Percentiles rank a stretch among this genome's conserved stretches.
Conservation (phyloP, 495 filamentous ascomycete species). For the Tuber magnatum region DNA sequence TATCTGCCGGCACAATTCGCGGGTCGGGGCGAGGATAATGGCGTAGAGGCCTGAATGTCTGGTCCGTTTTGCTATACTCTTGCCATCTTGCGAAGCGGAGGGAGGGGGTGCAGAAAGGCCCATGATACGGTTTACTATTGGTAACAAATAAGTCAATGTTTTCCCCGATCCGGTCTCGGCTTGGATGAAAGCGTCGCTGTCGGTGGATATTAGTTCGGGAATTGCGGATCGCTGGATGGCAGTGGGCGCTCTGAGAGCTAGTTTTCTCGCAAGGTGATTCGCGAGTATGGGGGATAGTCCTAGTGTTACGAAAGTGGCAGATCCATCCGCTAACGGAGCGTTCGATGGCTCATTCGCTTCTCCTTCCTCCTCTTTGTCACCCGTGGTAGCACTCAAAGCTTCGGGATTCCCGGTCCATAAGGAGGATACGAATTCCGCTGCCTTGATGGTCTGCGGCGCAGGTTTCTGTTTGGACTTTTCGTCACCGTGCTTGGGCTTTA, state of each 20-base stretch:
- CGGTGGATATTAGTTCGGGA: slow-evolving; percentile 65
- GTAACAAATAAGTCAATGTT: slow-evolving; percentile 85
- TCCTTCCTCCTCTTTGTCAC: slow-evolving; percentile 44
- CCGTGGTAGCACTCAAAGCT: slow-evolving; percentile 41
- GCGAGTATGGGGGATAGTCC: slow-evolving; percentile 72
- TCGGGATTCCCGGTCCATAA: slow-evolving; percentile 82
- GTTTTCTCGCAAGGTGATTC: slow-evolving; percentile 72
- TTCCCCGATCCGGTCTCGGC: slow-evolving; percentile 97
- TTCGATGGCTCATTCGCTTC: slow-evolving; percentile 73
- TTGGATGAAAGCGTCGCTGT: slow-evolving; percentile 90
- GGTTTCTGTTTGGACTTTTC: slow-evolving; percentile 10
- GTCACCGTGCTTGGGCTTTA: slow-evolving; percentile 26
- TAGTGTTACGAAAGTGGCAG: slow-evolving; percentile 73
- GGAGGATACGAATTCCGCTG: slow-evolving; percentile 69
- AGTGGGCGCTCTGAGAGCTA: slow-evolving; percentile 83
- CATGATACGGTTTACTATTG: slow-evolving; percentile 83
- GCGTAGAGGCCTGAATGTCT: slow-evolving; percentile 86
- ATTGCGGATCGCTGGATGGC: slow-evolving; percentile 89
- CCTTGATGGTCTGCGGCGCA: slow-evolving; percentile 16
- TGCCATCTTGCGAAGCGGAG: slow-evolving; percentile 25
- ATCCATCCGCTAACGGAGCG: slow-evolving; percentile 77
- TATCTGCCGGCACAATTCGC: slow-evolving; percentile 91
- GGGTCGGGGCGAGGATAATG: slow-evolving; percentile 81
- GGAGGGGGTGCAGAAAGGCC: slow-evolving; percentile 51
- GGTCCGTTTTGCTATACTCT: slow-evolving; percentile 50